Evolutionary conservation across 805 yeast genomes (phyloP).

Genomic region (Kodamaea lidongshanica): DNA sequence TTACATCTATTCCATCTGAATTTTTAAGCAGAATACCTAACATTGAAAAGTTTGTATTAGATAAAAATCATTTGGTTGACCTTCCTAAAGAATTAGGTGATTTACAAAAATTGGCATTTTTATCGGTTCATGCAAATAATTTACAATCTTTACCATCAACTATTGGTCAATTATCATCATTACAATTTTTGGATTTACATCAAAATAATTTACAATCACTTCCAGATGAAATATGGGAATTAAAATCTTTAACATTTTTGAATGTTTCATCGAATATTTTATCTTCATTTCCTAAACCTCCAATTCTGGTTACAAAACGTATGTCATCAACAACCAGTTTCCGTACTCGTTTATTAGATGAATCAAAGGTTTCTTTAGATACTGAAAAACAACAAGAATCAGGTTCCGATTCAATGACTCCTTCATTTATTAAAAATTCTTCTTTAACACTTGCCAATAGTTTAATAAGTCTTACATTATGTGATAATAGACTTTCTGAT

Average conservation of each 20-base stretch:
- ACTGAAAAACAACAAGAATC: slow-evolving; percentile 6
- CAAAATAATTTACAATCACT: slow-evolving; percentile 71
- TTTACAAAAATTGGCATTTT: slow-evolving; percentile 52
- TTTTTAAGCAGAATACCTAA: slow-evolving; percentile 57
- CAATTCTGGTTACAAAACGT: slow-evolving; percentile 26
- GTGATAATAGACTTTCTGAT: slow-evolving; percentile 81
- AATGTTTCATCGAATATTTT: slow-evolving; percentile 73
- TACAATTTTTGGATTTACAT: slow-evolving; percentile 72
- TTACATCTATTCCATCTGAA: slow-evolving; percentile 63
- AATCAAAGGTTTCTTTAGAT: slow-evolving; percentile 8
- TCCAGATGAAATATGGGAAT: slow-evolving; percentile 61
- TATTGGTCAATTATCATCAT: slow-evolving; percentile 52
- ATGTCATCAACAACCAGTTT: slow-evolving; percentile 27
- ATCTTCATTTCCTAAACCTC: slow-evolving; percentile 52
- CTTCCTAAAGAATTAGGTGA: slow-evolving; percentile 64
- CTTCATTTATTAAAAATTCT: slow-evolving; percentile 8
- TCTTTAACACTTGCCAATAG: slow-evolving; percentile 40
- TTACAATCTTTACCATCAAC: slow-evolving; percentile 63
- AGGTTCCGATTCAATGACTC: slow-evolving; percentile 5
- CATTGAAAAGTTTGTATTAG: slow-evolving; percentile 67
- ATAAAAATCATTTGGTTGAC: slow-evolving; percentile 73
- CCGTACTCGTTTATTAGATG: too few species aligned
- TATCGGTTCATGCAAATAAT: slow-evolving; percentile 72
- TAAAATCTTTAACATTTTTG: slow-evolving; percentile 49
- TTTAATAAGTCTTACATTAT: slow-evolving; percentile 53